phyloP scores from a whole-genome alignment of 2,329 filamentous ascomycete species.

The Fusarium virguliforme region DNA sequence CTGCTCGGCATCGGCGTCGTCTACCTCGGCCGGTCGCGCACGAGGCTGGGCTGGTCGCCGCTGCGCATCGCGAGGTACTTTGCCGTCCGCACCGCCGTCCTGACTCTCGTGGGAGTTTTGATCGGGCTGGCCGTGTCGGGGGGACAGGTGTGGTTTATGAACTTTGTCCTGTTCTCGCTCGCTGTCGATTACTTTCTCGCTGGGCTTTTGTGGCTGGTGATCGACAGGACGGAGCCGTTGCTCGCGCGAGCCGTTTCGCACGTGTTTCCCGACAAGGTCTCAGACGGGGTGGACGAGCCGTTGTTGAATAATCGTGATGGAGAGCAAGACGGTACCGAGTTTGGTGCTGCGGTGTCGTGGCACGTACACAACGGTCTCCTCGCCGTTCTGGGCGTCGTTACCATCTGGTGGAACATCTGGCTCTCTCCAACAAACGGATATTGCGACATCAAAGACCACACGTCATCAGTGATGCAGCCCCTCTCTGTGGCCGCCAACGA shows the following conservation, averaged over 20 bases:
- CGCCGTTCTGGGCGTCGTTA: constrained; percentile 54
- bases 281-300: constrained; percentile 53
- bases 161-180: constrained; percentile 62
- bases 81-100: constrained; percentile 55
- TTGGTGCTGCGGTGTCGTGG: constrained; percentile 55
- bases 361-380: constrained; percentile 60
- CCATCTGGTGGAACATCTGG: constrained; percentile 66
- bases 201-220: constrained; percentile 60
- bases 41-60: constrained; percentile 59
- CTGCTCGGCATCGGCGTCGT: constrained; percentile 64
- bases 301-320: constrained; percentile 45
- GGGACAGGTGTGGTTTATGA: constrained; percentile 61
- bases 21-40: constrained; percentile 62
- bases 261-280: constrained; percentile 20
- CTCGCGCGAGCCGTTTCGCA: constrained; percentile 51
- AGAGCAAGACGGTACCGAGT: constrained; percentile 6
- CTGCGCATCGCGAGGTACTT: constrained; percentile 59
- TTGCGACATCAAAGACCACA: constrained; percentile 50
- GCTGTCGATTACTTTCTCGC: constrained; percentile 64
- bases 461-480: not conserved
- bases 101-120: constrained; percentile 54
- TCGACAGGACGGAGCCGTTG: constrained; percentile 56
- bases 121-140: constrained; percentile 55
- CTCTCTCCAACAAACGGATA: constrained; percentile 59
- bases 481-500: not conserved